Evolutionary conservation across 106 monocot species (phyloP).

Genomic region (Phalaenopsis equestris): DNA sequence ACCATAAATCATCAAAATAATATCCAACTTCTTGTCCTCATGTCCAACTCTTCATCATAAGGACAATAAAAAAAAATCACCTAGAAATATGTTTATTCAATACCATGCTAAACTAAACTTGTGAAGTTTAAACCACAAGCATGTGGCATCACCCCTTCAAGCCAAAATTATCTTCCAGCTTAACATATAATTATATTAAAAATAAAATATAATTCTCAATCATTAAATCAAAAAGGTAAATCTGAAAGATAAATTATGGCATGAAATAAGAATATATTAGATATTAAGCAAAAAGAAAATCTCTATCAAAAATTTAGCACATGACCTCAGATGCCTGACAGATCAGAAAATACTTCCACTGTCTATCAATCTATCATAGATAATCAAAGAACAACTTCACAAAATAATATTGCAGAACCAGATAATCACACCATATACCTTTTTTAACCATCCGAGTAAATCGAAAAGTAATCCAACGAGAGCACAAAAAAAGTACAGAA

Average conservation of each 20-base stretch:
- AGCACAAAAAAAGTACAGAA: neutral
- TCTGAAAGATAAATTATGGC: no score
- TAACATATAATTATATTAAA: neutral
- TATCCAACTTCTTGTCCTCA: no score
- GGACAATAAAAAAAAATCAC: no score
- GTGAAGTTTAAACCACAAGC: neutral
- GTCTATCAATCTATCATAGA: neutral
- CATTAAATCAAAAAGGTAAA: neutral
- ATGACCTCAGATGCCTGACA: neutral
- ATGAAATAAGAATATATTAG: no score
- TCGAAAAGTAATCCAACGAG: neutral
- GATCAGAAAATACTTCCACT: neutral
- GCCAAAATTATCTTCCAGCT: neutral
- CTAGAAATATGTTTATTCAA: neutral
- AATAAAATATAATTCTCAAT: neutral
- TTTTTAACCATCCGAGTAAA: neutral
- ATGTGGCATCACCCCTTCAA: neutral
- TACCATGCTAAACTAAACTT: neutral
- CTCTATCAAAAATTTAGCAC: neutral
- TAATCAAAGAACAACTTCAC: slow-evolving; percentile 1
- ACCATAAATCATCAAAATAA: no score
- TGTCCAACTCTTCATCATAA: no score
- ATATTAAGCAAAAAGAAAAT: neutral
- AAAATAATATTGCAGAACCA: neutral
- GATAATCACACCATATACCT: neutral